Evolutionary conservation across 352 stramenopile genomes (phyloP).

Genomic region (Globisporangium acanthophoron): DNA sequence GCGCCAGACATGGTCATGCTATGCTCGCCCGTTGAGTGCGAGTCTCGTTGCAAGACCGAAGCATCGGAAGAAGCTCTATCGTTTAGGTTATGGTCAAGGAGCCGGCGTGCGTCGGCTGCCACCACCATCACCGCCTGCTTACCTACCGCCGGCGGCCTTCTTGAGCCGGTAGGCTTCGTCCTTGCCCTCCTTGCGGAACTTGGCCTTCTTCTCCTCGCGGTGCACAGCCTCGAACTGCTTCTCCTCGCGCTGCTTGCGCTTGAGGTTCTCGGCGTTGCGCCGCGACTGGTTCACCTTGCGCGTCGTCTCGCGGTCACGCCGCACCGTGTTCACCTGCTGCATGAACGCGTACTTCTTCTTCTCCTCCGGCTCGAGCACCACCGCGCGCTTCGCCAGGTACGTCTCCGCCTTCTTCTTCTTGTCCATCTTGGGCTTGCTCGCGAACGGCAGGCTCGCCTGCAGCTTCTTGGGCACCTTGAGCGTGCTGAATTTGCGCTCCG

Average conservation of each 20-base stretch:
- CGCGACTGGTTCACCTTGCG: slow-evolving; percentile 90
- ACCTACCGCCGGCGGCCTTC: slow-evolving; percentile 29
- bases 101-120: neutral
- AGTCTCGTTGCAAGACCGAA: no score
- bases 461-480: slow-evolving; percentile 97
- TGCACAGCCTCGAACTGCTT: slow-evolving; percentile 84
- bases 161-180: slow-evolving; percentile 49
- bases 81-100: neutral
- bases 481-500: slow-evolving; percentile 88
- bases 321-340: slow-evolving; percentile 96
- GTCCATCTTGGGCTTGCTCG: slow-evolving; percentile 95
- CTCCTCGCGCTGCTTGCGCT: slow-evolving; percentile 91
- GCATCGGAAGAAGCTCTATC: neutral
- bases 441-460: slow-evolving; percentile 95
- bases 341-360: slow-evolving; percentile 97
- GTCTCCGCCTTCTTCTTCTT: slow-evolving; percentile 77
- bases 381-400: slow-evolving; percentile 86
- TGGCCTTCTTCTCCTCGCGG: slow-evolving; percentile 82
- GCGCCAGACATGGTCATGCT: no score
- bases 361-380: slow-evolving; percentile 95
- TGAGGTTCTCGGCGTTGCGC: slow-evolving; percentile 82
- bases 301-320: slow-evolving; percentile 95
- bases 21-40: no score
- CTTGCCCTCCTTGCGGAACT: slow-evolving; percentile 80
- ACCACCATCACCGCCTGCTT: neutral